Conservation (phyloP, 441 rosid genomes). For the Brassica hybrid region DNA sequence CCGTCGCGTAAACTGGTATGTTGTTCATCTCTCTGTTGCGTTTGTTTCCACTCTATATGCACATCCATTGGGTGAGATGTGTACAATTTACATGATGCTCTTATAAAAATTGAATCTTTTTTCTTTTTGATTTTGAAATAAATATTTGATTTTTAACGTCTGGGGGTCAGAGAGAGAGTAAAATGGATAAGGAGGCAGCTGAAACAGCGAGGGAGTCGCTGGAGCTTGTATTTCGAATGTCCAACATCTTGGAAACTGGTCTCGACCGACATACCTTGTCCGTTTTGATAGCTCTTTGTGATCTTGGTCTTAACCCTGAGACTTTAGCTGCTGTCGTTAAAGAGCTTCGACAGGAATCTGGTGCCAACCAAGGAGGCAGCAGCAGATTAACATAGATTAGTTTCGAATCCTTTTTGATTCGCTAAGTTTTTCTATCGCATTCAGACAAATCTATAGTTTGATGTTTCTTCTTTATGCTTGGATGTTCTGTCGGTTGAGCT, state of each 20-base stretch:
- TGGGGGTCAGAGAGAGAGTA: neutral
- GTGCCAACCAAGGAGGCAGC: neutral
- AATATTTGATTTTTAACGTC: neutral
- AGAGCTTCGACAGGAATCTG: conserved; percentile 46
- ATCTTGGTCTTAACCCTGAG: conserved; percentile 78
- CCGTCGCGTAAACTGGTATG: neutral
- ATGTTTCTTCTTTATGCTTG: conserved; percentile 12
- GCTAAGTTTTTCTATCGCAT: neutral
- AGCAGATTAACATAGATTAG: neutral
- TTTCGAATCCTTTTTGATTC: neutral
- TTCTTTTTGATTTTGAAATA: neutral
- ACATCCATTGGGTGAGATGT: neutral
- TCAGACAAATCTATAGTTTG: neutral
- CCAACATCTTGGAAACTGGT: conserved; percentile 69
- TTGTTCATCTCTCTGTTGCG: neutral
- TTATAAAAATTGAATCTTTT: neutral
- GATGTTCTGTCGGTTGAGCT: neutral
- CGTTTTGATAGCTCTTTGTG: conserved; percentile 68
- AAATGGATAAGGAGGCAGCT: conserved; percentile 68
- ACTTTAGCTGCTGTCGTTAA: conserved; percentile 70
- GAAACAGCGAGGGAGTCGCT: conserved; percentile 67
- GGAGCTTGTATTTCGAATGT: conserved; percentile 72
- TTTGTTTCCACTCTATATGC: neutral
- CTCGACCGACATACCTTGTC: conserved; percentile 77
- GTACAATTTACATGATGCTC: neutral